phyloP scores from a whole-genome alignment of 164 flowering plant genomes.

The Berberis thunbergii region DNA sequence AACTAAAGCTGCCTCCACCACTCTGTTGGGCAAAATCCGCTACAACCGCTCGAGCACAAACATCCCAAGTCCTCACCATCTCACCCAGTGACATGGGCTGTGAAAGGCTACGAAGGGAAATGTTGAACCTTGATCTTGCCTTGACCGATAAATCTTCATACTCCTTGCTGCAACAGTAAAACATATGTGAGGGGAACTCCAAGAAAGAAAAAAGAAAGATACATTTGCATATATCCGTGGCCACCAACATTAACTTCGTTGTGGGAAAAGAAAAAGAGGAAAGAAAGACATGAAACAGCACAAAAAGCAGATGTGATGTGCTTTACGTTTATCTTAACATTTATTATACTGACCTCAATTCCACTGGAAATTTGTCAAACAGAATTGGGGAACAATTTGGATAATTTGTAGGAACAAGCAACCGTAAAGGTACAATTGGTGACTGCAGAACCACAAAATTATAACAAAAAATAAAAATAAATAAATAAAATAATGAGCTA shows the following conservation, averaged over 20 bases:
- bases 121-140: constrained; percentile 54
- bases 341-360: constrained; percentile 46
- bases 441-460: constrained; percentile 43
- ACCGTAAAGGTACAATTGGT: constrained; percentile 64
- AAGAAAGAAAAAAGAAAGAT: neutral
- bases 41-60: constrained; percentile 60
- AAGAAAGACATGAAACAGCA: neutral
- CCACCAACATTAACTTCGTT: neutral
- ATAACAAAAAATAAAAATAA: constrained; percentile 1
- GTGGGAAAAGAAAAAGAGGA: neutral
- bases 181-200: neutral
- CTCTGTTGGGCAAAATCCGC: constrained; percentile 58
- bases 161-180: constrained; percentile 40
- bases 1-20: constrained; percentile 87
- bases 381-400: constrained; percentile 79
- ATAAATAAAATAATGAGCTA: neutral
- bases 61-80: constrained; percentile 82
- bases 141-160: constrained; percentile 63
- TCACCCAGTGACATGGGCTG: constrained; percentile 69
- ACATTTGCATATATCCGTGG: neutral
- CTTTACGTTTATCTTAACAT: neutral
- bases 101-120: constrained; percentile 53
- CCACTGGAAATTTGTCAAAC: constrained; percentile 74
- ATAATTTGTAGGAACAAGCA: constrained; percentile 77
- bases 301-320: neutral